Base-by-base conservation (phyloP, 2,329 filamentous ascomycete species). In the Diaporthe vaccinii region DNA sequence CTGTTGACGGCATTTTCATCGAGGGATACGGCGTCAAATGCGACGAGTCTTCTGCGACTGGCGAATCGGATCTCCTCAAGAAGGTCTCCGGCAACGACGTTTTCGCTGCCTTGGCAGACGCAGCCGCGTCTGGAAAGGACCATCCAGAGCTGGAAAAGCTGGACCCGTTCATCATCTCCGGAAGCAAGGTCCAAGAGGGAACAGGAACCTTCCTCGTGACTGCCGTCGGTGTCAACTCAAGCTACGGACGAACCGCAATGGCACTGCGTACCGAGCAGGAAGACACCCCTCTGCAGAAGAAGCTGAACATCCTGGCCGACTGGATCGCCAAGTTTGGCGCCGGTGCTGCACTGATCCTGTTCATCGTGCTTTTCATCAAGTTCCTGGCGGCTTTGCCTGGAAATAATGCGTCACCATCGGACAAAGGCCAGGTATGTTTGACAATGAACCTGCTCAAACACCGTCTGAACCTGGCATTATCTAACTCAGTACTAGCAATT, bases 351-450 rank as follows among this genome's bases (percentile, higher is more conserved):
- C 84, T 94, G 22, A 84, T 96, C 14, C 87, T 96, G n/a, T 96
- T 96, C 80, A 85, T 95, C 68, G 93, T 95, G 9, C 86, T 95
- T 10, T 91, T 96, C 79, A 95, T 96, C 86, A 93, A 94, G 79
- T 96, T 95, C 81, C 83, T 94, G 31, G 41, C 84, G 88, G 25
- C 86, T 95, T 9, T 69, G 49, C 88, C 89, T 4, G 80, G 84
- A 31, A 91, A 89, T 78, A 69, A 79, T 34, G 82, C 78, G 0
- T 83, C 84, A 0, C 85, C 91, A 1, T 85, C 89, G 2, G 82
- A 89, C 49, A 93, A 93, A 80, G 91, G 89, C 4, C 89, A 91
- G 79, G 70, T 73, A 73, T 17, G 44, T 28, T 14, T 44, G 58
- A 9, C 15, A n/a, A 31, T 14, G 15, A 7, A 22, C 41, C 5